Evolutionary conservation across 1,139 yeast genomes (phyloP).

Genomic region (Pichiaceae sp.): DNA sequence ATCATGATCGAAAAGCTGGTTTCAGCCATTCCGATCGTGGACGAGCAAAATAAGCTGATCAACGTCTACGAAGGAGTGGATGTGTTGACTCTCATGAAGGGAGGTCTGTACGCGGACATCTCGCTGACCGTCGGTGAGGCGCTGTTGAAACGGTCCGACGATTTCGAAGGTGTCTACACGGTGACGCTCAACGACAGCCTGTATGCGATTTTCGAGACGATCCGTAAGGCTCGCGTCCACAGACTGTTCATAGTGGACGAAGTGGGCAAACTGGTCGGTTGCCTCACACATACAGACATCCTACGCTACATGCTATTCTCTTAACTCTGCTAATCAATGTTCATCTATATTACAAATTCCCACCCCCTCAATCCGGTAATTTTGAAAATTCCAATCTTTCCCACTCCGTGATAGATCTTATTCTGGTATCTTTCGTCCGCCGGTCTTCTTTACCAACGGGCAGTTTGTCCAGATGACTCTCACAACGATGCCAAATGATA

Average conservation of each 20-base stretch:
- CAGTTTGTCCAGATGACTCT: constrained; percentile 16
- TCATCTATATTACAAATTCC: background rate
- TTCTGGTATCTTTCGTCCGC: too few species aligned
- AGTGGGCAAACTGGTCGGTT: constrained; percentile 68
- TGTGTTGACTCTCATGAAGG: constrained; percentile 84
- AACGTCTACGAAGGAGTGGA: constrained; percentile 97
- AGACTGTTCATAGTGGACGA: constrained; percentile 89
- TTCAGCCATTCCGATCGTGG: constrained; percentile 89
- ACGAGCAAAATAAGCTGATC: constrained; percentile 54
- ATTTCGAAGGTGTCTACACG: constrained; percentile 96
- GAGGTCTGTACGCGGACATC: constrained; percentile 88
- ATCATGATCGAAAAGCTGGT: constrained; percentile 71
- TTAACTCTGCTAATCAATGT: background rate
- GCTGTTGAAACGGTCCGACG: constrained; percentile 86
- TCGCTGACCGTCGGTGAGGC: constrained; percentile 96
- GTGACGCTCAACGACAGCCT: constrained; percentile 84
- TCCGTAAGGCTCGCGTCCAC: constrained; percentile 84
- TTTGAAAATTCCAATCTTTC: background rate
- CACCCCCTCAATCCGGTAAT: background rate
- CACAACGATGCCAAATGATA: constrained; percentile 15
- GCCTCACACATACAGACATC: constrained; percentile 87
- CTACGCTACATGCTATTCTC: constrained; percentile 65
- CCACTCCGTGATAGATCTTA: background rate
- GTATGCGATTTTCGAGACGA: constrained; percentile 89
- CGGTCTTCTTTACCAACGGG: too few species aligned